Conservation (phyloP, 495 filamentous ascomycete species). For the Aspergillus biplanus region DNA sequence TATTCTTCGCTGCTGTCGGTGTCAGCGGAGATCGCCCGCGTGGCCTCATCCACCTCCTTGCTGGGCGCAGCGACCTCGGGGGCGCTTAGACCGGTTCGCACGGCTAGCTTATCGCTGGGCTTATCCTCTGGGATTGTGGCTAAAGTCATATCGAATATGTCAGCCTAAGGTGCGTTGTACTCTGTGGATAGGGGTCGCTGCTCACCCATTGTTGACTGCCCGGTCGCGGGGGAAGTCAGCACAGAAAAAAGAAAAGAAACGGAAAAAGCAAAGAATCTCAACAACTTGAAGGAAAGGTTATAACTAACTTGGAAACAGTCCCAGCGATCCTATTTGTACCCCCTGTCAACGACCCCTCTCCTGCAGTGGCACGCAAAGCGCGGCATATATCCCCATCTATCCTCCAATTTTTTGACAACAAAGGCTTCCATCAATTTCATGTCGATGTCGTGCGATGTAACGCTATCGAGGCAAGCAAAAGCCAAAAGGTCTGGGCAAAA, state of each 20-base stretch:
- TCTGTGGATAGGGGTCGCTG: not conserved
- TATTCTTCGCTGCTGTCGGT: conserved; percentile 34
- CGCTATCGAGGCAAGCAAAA: not conserved
- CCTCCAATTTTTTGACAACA: not conserved
- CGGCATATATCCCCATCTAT: not conserved
- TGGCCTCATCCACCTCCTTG: not conserved
- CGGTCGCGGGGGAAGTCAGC: not conserved
- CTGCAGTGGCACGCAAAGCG: not conserved
- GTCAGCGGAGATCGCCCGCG: not conserved
- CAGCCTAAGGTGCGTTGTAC: not conserved
- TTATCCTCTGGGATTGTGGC: not conserved
- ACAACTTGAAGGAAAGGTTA: not conserved
- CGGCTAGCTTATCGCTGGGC: not conserved
- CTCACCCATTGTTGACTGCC: not conserved
- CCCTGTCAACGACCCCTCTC: not conserved
- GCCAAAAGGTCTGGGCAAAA: not conserved
- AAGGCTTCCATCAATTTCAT: not conserved
- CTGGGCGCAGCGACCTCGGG: not conserved
- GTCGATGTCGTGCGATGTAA: not conserved
- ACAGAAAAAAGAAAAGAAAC: not conserved
- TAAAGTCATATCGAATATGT: not conserved
- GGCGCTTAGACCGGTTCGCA: not conserved
- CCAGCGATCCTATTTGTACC: not conserved
- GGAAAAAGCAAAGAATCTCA: not conserved
- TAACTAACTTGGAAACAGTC: not conserved